These are phyloP conservation scores for Colletotrichum truncatum DNA, from an alignment of 2,329 filamentous ascomycete species.

Conservation along the genomic window DNA sequence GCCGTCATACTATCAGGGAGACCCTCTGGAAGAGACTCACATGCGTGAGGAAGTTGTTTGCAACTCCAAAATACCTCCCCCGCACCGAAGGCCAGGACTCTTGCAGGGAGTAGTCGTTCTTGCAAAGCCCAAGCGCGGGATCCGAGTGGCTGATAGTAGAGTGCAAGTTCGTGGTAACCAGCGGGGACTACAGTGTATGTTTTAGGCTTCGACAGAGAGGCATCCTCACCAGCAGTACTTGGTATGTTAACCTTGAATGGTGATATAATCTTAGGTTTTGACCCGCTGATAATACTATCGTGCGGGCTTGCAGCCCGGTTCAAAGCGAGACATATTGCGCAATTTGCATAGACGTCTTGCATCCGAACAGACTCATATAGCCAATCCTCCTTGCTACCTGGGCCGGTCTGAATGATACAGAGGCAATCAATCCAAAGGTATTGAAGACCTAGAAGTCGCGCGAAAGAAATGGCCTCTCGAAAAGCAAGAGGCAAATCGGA, in stretches of 20 bases:
- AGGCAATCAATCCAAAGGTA: background rate
- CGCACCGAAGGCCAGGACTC: background rate
- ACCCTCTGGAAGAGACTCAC: background rate
- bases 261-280: background rate
- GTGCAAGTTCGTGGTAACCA: accelerated
- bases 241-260: background rate
- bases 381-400: background rate
- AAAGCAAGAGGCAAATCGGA: background rate
- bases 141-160: background rate
- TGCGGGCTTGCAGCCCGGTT: background rate
- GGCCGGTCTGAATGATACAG: background rate
- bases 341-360: background rate
- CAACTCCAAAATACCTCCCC: background rate
- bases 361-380: background rate
- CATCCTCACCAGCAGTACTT: background rate
- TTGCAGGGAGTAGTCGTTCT: background rate
- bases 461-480: background rate
- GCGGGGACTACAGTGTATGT: background rate
- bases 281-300: background rate
- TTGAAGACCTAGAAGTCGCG: background rate
- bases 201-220: background rate
- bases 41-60: background rate
- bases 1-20: background rate
- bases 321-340: background rate
- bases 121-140: background rate